These are phyloP conservation scores for Cymodocea nodosa DNA, from an alignment of 116 monocot species.

Conservation along the genomic window DNA sequence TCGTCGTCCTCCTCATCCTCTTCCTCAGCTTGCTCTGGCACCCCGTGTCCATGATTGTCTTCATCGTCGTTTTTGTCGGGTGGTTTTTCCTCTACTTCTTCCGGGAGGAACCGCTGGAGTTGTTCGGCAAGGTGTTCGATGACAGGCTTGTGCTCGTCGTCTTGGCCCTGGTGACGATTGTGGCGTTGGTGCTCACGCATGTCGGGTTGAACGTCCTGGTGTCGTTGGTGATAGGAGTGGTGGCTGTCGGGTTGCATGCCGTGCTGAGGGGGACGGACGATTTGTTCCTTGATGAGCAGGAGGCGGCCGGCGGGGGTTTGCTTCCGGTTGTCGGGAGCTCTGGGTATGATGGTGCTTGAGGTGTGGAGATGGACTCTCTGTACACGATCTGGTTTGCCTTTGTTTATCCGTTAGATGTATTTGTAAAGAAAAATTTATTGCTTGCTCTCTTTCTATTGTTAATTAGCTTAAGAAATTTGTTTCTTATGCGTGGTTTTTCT, in stretches of 20 bases:
- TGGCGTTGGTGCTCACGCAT: slow-evolving; percentile 42
- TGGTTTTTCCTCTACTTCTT: slow-evolving; percentile 78
- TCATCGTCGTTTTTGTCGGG: slow-evolving; percentile 43
- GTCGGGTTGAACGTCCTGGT: slow-evolving; percentile 49
- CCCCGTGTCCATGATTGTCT: slow-evolving; percentile 54
- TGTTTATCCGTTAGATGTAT: background rate
- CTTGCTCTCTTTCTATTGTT: too few species aligned
- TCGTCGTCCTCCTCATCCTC: slow-evolving; percentile 35
- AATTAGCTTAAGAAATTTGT: too few species aligned
- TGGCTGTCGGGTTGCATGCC: slow-evolving; percentile 40
- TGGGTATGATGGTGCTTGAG: background rate
- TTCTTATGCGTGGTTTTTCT: too few species aligned
- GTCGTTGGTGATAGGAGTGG: slow-evolving; percentile 25
- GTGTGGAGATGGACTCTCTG: background rate
- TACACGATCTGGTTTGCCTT: background rate
- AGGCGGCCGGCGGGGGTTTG: slow-evolving; percentile 25
- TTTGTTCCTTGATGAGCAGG: slow-evolving; percentile 58
- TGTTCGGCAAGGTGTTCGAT: slow-evolving; percentile 32
- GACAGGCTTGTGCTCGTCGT: slow-evolving; percentile 44
- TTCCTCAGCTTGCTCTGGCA: slow-evolving; percentile 57
- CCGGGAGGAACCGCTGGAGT: slow-evolving; percentile 40
- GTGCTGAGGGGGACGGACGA: slow-evolving; percentile 57
- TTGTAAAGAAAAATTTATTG: too few species aligned
- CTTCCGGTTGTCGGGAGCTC: slow-evolving; percentile 15
- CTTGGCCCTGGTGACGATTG: slow-evolving; percentile 45